Conservation (phyloP, 345 rosid species). For the Arabidopsis suecica region DNA sequence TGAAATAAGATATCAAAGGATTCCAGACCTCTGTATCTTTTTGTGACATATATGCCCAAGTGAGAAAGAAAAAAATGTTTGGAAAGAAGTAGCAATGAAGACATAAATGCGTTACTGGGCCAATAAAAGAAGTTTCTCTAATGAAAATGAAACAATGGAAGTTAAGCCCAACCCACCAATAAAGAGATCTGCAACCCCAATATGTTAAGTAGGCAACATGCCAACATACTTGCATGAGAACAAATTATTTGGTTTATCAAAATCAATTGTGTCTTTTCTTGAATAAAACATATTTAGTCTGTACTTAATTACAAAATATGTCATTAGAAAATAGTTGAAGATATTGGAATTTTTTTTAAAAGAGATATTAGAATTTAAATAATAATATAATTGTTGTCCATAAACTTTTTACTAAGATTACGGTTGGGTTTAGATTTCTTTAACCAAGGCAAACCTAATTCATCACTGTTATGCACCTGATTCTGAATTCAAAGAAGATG, state of each 20-base stretch:
- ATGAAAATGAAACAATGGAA: neutral
- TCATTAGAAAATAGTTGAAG: no score
- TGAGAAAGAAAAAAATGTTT: neutral
- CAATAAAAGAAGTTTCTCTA: neutral
- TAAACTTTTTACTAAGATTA: neutral
- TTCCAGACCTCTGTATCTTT: neutral
- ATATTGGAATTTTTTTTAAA: no score
- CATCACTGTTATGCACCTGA: conserved; percentile 10
- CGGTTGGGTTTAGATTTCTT: neutral
- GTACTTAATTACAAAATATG: no score
- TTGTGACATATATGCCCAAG: neutral
- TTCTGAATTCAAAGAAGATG: conserved; percentile 3
- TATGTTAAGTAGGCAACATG: neutral
- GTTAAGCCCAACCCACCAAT: neutral
- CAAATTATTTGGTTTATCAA: no score
- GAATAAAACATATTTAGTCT: no score
- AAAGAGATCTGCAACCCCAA: neutral
- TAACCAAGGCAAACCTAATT: neutral
- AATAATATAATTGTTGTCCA: neutral
- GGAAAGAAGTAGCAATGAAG: neutral
- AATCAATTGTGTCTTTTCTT: no score
- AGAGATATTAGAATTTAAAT: no score
- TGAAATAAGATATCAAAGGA: neutral
- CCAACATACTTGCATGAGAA: neutral
- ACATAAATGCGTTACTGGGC: conserved; percentile 1